Evolutionary conservation across 495 filamentous ascomycete species (phyloP), one percentile per base, ranked within the genome.

Genomic region (Neurospora sp.): DNA sequence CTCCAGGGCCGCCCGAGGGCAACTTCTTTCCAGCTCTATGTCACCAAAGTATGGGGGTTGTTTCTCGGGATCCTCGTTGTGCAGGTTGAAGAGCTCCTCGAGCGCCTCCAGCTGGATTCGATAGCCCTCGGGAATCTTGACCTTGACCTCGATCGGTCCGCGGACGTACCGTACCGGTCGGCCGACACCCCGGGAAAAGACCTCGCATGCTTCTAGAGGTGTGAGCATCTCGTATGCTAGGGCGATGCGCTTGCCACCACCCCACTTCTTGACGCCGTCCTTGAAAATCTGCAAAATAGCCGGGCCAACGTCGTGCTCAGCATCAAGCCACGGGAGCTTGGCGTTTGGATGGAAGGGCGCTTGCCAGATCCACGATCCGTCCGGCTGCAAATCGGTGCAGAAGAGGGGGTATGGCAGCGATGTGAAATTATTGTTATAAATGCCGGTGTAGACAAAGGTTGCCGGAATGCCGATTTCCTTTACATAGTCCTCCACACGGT

Each of bases 401-500:
- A 97, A 97, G 9, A 99, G 86, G 3, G 96, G 96, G 80, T 97
- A 98, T 0, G 91, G 92, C 36, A 98, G 86, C 73, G 91, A 94
- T 11, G 94, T 98, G 84, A 99, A 99, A 81, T 99, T 99, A 82
- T 99, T 98, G 83, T 98, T 97, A 85, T 98, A 99, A 76, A 97
- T 97, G 48, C 96, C 96, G 38, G 94, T 92, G 80, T 98, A 98
- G 74, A 98, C 90, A 76, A 97, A 98, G 9, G 95, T 98, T 2
- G 94, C 89, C 0, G 94, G 93, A 9, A 98, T 83, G 3, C 89
- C 92, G 66, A 96, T 88, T 79, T 93, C 89, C 37, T 92, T 91
- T 66, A 97, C 87, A 79, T 97, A 97, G 71, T 94, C 91, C 84
- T 98, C 96, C 43, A 97, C 90, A 21, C 92, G 90, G 79, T 93